A percentile compares a stretch with the other conserved stretches of the same genome.
phyloP scores from a whole-genome alignment of 2,329 filamentous ascomycete species.

The Hypocrella siamensis region DNA sequence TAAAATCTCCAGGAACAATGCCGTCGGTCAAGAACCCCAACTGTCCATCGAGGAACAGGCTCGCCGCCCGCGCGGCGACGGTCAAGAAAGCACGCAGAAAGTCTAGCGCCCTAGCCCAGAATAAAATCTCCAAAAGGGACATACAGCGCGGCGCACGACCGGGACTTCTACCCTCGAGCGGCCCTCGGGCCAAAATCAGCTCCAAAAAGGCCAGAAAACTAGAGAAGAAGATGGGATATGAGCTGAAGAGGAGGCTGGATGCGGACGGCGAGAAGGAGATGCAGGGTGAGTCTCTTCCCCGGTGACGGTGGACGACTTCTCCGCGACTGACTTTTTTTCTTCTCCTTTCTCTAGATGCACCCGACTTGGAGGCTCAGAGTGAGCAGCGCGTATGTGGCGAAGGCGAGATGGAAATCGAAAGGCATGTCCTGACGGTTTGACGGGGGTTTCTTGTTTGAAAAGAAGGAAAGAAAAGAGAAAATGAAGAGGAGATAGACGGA shows the following conservation, averaged over 20 bases:
- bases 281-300: constrained; percentile 20
- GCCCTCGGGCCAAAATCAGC: constrained; percentile 33
- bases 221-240: constrained; percentile 35
- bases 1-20: too few relatives aligned
- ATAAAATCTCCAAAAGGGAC: constrained; percentile 26
- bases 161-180: constrained; percentile 39
- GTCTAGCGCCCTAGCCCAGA: constrained; percentile 19
- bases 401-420: constrained; percentile 9
- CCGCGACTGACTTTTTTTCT: not conserved
- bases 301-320: not conserved
- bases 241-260: constrained; percentile 34
- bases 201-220: constrained; percentile 41
- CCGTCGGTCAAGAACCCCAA: constrained; percentile 44
- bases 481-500: too few relatives aligned
- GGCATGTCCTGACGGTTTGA: too few relatives aligned
- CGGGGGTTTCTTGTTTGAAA: too few relatives aligned
- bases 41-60: constrained; percentile 36
- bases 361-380: constrained; percentile 1
- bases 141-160: constrained; percentile 31
- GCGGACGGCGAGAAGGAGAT: constrained; percentile 33
- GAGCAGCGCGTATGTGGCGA: constrained; percentile 6
- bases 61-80: constrained; percentile 28
- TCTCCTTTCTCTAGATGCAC: constrained; percentile 7
- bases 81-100: constrained; percentile 27
- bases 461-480: too few relatives aligned